Conservation (phyloP, 345 rosid species). For the Firmiana major region DNA sequence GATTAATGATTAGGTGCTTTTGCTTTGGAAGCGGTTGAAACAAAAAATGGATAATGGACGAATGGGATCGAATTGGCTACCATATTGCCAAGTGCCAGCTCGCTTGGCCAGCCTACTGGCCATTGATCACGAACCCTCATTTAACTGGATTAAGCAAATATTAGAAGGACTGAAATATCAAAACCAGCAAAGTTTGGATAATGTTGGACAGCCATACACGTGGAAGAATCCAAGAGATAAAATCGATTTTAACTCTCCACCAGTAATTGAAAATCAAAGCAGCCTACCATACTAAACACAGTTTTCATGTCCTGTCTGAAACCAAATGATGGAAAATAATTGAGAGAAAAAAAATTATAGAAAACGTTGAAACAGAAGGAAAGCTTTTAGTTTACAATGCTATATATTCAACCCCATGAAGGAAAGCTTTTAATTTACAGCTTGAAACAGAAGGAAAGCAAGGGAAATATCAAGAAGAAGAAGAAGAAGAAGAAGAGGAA, state of each 20-base stretch:
- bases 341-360: neutral
- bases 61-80: neutral
- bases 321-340: neutral
- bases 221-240: slow-evolving; percentile 23
- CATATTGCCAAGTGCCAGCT: neutral
- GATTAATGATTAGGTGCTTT: neutral
- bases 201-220: slow-evolving; percentile 11
- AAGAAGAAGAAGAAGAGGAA: neutral
- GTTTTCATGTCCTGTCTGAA: slow-evolving; percentile 7
- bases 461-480: slow-evolving; percentile 9
- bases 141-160: neutral
- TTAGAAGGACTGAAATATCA: neutral
- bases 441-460: neutral
- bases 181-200: neutral
- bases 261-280: slow-evolving; percentile 20
- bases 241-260: neutral
- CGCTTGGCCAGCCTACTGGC: neutral
- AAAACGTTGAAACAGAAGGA: too few relatives aligned
- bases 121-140: neutral
- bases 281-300: slow-evolving; percentile 2
- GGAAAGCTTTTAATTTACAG: neutral
- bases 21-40: neutral
- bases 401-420: slow-evolving; percentile 3
- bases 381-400: slow-evolving; percentile 16
- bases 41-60: neutral